A percentile compares a stretch with the other conserved stretches of the same genome.
Evolutionary conservation across 129 eudicot species (phyloP).

Genomic region (Helianthus tuberosus): DNA sequence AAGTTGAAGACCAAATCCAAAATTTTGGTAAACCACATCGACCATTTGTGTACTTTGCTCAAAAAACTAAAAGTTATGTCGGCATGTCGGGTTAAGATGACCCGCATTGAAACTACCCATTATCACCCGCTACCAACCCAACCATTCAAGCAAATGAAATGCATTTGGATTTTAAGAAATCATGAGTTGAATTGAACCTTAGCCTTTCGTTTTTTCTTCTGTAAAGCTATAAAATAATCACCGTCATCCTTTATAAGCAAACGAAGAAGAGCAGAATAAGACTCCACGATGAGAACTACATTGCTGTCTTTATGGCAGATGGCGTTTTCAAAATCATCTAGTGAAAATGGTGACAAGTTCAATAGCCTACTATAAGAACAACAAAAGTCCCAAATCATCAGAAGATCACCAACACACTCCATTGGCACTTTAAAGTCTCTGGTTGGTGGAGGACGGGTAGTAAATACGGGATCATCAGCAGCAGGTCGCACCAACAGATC

Average conservation of each 20-base stretch:
- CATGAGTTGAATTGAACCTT: conserved; percentile 49
- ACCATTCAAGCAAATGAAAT: not conserved
- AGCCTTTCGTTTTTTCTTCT: conserved; percentile 61
- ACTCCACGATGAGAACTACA: conserved; percentile 67
- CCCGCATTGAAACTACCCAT: not conserved
- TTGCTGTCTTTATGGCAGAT: conserved; percentile 83
- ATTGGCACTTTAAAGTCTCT: conserved; percentile 70
- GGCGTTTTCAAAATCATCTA: conserved; percentile 87
- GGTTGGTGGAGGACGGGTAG: conserved; percentile 67
- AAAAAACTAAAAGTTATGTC: not conserved
- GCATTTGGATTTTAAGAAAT: conserved; percentile 8
- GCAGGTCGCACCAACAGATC: conserved; percentile 72
- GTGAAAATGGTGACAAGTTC: conserved; percentile 65
- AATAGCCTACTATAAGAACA: conserved; percentile 69
- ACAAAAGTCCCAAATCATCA: conserved; percentile 98
- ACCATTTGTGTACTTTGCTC: no score
- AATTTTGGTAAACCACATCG: no score
- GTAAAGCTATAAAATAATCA: conserved; percentile 46
- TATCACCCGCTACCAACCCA: not conserved
- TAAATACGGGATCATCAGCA: conserved; percentile 61
- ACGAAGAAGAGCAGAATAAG: conserved; percentile 77
- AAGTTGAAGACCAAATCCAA: no score
- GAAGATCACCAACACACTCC: conserved; percentile 84
- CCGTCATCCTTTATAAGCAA: conserved; percentile 75
- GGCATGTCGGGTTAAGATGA: not conserved